Conservation (phyloP, 2,329 filamentous ascomycete species). For the Hysterium pulicare region DNA sequence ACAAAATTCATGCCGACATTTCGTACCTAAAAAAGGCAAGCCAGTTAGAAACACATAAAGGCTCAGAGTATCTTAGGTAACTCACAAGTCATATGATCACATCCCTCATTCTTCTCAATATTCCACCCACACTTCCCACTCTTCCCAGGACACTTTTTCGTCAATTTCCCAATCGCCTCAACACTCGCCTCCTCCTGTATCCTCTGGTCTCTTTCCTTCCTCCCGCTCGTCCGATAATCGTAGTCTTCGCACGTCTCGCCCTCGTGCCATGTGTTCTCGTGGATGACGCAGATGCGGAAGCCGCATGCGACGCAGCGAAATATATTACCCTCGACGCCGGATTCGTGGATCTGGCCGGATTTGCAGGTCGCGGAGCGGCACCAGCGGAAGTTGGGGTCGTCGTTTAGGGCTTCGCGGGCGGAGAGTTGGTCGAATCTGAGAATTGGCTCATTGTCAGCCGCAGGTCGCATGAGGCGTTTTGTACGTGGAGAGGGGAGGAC, state of each 20-base stretch:
- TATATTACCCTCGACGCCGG: constrained; percentile 43
- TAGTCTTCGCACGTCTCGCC: constrained; percentile 42
- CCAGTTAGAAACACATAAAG: constrained; percentile 7
- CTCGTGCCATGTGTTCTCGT: constrained; percentile 38
- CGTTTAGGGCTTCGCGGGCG: constrained; percentile 42
- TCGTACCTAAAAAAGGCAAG: constrained; percentile 19
- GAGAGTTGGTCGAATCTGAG: constrained; percentile 42
- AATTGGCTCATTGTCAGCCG: background rate
- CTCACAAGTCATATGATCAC: constrained; percentile 43
- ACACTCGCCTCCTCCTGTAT: constrained; percentile 26
- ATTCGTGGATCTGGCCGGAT: constrained; percentile 54
- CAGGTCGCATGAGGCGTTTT: background rate
- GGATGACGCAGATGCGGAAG: constrained; percentile 35
- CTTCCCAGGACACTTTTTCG: constrained; percentile 39
- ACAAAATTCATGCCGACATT: constrained; percentile 41
- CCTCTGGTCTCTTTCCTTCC: constrained; percentile 18
- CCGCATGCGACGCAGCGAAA: constrained; percentile 39
- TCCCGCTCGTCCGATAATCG: constrained; percentile 28
- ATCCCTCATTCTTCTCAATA: constrained; percentile 42
- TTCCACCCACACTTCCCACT: constrained; percentile 29
- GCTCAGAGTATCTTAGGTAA: background rate
- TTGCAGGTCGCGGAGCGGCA: constrained; percentile 50
- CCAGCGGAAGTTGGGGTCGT: constrained; percentile 51
- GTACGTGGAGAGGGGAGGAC: too few species aligned
- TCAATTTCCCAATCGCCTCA: constrained; percentile 25